Percentiles rank a stretch among this genome's conserved stretches.
phyloP scores from a whole-genome alignment of 148 eudicot genomes.

The Amaranthus palmeri region DNA sequence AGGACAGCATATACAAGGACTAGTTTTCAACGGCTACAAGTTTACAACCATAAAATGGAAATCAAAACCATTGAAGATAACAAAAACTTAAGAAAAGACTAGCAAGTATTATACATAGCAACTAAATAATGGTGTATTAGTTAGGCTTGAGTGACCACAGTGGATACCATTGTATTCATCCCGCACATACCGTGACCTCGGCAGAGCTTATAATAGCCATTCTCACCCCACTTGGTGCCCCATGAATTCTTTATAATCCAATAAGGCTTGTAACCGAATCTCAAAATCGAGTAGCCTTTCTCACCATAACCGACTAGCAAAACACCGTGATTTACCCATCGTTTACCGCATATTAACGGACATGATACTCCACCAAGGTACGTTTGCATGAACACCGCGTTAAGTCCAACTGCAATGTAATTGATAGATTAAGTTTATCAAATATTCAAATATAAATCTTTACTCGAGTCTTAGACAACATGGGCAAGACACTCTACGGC shows the following conservation, averaged over 20 bases:
- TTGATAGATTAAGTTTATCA: not conserved
- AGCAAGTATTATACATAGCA: not conserved
- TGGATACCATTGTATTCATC: constrained; percentile 79
- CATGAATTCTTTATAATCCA: constrained; percentile 97
- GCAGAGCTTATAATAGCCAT: constrained; percentile 70
- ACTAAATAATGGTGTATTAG: not conserved
- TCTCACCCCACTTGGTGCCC: constrained; percentile 83
- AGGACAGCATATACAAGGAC: too few relatives aligned
- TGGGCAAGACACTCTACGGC: too few relatives aligned
- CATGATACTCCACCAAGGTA: constrained; percentile 88
- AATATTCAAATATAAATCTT: not conserved
- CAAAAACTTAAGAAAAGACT: too few relatives aligned
- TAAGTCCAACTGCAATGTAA: constrained; percentile 52
- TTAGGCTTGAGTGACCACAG: constrained; percentile 41
- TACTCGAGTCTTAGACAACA: too few relatives aligned
- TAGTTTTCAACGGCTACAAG: too few relatives aligned
- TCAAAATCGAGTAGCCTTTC: constrained; percentile 61
- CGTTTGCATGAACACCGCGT: constrained; percentile 90
- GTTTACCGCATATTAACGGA: constrained; percentile 71
- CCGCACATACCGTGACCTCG: constrained; percentile 81
- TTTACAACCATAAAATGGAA: too few relatives aligned
- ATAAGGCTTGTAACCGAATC: constrained; percentile 61
- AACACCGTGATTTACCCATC: constrained; percentile 68
- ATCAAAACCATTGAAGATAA: too few relatives aligned
- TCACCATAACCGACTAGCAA: constrained; percentile 73